Base-by-base conservation (phyloP, 2,329 filamentous ascomycete species). In the Neocucurbitaria cava region DNA sequence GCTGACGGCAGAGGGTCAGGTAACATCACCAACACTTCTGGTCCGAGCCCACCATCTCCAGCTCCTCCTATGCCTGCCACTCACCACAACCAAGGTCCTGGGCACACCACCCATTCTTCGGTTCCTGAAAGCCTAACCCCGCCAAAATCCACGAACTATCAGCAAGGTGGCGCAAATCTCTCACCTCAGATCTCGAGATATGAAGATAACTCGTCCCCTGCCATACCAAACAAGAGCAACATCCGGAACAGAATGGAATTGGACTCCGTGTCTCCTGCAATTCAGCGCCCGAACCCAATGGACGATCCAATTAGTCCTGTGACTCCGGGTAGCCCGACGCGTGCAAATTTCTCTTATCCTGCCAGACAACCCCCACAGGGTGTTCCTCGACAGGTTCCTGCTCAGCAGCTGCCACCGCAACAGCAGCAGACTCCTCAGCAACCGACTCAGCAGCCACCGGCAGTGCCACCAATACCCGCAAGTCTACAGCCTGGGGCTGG, bases 321-420 rank as follows among this genome's bases (percentile, higher is more conserved):
- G 2, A 69, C 59, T 13, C 70, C 71, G 6, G 52, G 58, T 9
- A 72, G 69, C 49, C 69, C 72, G 9, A 58, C 58, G 1, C 59
- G 65, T 18, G 67, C 66, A 6, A 74, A 75, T 51, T 75, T 75
- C 52, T 75, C 72, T 0, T 75, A 75, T 40, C 72, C 72, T 18
- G 64, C 68, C 10, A 54, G 72, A 52, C 59, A 65, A 43, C 71
- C 70, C 5, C 72, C 72, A 15, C 58, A 65, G 41, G 71, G 72
- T 13, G 65, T 70, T 5, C 70, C 72, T 11, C 65, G 69, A 21
- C 69, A 73, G 15, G 51, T 73, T 9, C 63, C 65, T 3, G 45
- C 51, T 3, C 33, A 23, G 20, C 21, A 23, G 36, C 17, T 18
- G 33, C 45, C 11, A n/a, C 49, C 46, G n/a, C 49, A 33, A 30